Evolutionary conservation across 805 yeast genomes (phyloP), one percentile per base, ranked within the genome.

Genomic region (Cyberlindnera bimundalis): DNA sequence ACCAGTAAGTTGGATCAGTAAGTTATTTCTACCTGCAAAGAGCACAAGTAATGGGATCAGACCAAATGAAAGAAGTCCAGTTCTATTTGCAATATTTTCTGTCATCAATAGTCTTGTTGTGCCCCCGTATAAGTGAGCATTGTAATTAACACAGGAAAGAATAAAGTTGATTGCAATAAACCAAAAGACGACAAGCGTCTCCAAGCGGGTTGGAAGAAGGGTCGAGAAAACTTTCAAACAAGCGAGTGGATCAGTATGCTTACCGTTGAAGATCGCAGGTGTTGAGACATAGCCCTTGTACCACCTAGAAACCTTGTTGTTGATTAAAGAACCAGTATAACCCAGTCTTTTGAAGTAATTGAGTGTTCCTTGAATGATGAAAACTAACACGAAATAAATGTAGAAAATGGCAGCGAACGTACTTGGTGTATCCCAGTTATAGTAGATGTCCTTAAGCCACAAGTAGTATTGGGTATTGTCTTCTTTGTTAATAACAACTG

Each of bases 11-110:
- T 62, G 64, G 43, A 72, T 74, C 46, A 84, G 56, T 27, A 85
- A 65, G 58, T 81, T 85, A 61, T 83, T 85, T 50, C 95, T 66
- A 12, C 88, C 84, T 6, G 86, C 81, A 55, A 84, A 78, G 28
- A 84, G 58, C 21, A 79, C 67, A 28, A 79, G 53, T 7, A 73
- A 50, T 1, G 93, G 91, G 39, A 80, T 39, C 27, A 60, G 53
- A 2, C 64, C 65, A 49, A 66, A 61, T 8, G 58, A 42, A 2
- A 55, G 29, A 1, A 53, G 29, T 15, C 54, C 58, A 6, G 58
- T 52, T 42, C 60, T 47, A 35, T 55, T 46, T 3, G 52, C 58
- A 21, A 53, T 15, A 12, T 39, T 29, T 13, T 18, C 23, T 3
- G 34, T 18, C 10, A 33, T 24, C 8, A 39, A 5, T 13, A 17